Conservation (phyloP, 495 filamentous ascomycete genomes). For the Entonaema liquescens region DNA sequence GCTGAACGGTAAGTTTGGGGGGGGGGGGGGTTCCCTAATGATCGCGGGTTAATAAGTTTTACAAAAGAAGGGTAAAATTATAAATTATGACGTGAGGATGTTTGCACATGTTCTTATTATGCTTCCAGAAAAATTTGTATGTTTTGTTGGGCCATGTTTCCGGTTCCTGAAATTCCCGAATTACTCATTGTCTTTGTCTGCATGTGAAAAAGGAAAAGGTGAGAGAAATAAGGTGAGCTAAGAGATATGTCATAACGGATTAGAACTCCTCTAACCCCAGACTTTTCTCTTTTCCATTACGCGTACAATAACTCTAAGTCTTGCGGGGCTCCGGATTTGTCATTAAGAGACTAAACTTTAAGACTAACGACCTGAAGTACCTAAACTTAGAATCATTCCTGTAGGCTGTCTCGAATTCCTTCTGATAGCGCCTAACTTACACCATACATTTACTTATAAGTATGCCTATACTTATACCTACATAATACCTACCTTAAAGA, state of each 20-base stretch:
- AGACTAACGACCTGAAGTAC: not conserved
- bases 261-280: slow-evolving; percentile 17
- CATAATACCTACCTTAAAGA: too few relatives aligned
- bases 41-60: slow-evolving; percentile 23
- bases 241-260: not conserved
- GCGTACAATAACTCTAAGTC: slow-evolving; percentile 27
- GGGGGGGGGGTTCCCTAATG: slow-evolving; percentile 28
- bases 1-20: slow-evolving; percentile 34
- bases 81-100: slow-evolving; percentile 31
- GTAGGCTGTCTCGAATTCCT: slow-evolving; percentile 15
- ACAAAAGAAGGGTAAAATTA: not conserved
- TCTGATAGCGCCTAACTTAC: slow-evolving; percentile 14
- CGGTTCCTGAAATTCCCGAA: not conserved
- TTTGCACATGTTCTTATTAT: not conserved
- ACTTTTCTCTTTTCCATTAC: slow-evolving; percentile 29
- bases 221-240: not conserved
- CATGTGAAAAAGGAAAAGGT: slow-evolving; percentile 19
- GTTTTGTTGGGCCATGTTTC: not conserved
- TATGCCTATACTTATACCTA: too few relatives aligned
- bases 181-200: not conserved
- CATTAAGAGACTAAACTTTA: slow-evolving; percentile 12
- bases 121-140: not conserved
- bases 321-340: slow-evolving; percentile 40
- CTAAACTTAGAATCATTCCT: slow-evolving; percentile 36
- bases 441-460: slow-evolving; percentile 4